These are phyloP conservation scores for Candida nitratophila DNA, from an alignment of 805 yeast species.

Conservation along the genomic window DNA sequence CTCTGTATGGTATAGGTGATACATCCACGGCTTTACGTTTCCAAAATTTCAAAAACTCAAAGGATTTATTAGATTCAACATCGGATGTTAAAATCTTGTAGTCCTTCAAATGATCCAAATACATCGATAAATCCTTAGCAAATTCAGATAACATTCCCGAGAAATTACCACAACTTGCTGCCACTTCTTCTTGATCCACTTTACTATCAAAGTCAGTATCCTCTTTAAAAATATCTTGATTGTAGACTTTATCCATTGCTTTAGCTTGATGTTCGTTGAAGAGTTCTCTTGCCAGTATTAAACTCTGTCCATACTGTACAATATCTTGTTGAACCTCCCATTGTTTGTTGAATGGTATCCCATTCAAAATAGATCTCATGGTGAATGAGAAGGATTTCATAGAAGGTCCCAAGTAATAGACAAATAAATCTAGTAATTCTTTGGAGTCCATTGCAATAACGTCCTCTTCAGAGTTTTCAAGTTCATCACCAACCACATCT, in stretches of 20 bases:
- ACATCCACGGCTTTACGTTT: slow-evolving; percentile 4
- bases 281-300: slow-evolving; percentile 44
- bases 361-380: slow-evolving; percentile 51
- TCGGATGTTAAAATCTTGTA: slow-evolving; percentile 19
- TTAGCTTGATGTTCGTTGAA: slow-evolving; percentile 49
- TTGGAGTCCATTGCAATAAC: slow-evolving; percentile 21
- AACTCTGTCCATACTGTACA: slow-evolving; percentile 37
- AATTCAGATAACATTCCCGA: slow-evolving; percentile 57
- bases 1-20: neutral
- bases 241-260: slow-evolving; percentile 53
- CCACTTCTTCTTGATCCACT: slow-evolving; percentile 70
- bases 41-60: slow-evolving; percentile 55
- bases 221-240: slow-evolving; percentile 42
- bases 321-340: slow-evolving; percentile 31
- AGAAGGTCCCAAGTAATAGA: slow-evolving; percentile 65
- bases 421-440: slow-evolving; percentile 60
- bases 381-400: slow-evolving; percentile 60
- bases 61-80: slow-evolving; percentile 24
- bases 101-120: slow-evolving; percentile 37
- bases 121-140: slow-evolving; percentile 47
- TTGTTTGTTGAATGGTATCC: slow-evolving; percentile 45
- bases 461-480: neutral
- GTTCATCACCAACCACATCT: slow-evolving; percentile 13
- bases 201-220: slow-evolving; percentile 31
- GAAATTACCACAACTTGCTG: slow-evolving; percentile 80